Evolutionary conservation across 1,284 basidiomycete genomes (phyloP), one percentile per base, ranked within the genome.

Genomic region (Fomitopsis schrenkii): DNA sequence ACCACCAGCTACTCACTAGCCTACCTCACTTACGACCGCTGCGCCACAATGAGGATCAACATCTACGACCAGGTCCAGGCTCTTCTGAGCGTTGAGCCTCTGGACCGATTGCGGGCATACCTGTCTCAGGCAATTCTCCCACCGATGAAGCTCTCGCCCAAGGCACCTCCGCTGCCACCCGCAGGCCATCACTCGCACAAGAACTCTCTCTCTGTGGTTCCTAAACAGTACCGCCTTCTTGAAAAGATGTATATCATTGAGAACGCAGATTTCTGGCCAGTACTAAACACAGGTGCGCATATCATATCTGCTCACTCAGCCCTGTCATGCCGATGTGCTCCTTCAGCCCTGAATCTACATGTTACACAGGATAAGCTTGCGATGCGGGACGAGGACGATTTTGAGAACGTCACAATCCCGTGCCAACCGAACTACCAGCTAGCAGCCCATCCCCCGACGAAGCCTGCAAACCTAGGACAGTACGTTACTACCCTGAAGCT

Each of bases 61-160:
- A 6, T 57, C 30, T 41, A 33, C 35, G 44, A 57, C 15, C 45
- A 44, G 2, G 56, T 58, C 4, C 46, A 58, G 35, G 35, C 56
- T 46, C 28, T 52, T 9, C 5, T 61, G 40, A 48, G 52, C 42
- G 19, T 38, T 19, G 45, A 45, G 19, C 55, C 59, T 12, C 22
- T 48, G 26, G 26, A 36, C 9, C 57, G 52, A 14, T 55, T 61
- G 7, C 42, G 55, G 28, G 40, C 17, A 41, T 62, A 62, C 65
- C 70, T 86, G 4, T 75, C 74, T 30, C 72, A 76, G 53, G 79
- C 81, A 17, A 69, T 58, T 6, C 78, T 88, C 22, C 86, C 87
- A 0, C 61, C 59, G 7, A 80, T 88, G 76, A 66, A 65, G 17
- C 71, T 77, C 45, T 72, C 74, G 59, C 63, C 71, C 22, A 66